phyloP scores from a whole-genome alignment of 768 basidiomycete genomes.

The Pulveroboletus sp. region DNA sequence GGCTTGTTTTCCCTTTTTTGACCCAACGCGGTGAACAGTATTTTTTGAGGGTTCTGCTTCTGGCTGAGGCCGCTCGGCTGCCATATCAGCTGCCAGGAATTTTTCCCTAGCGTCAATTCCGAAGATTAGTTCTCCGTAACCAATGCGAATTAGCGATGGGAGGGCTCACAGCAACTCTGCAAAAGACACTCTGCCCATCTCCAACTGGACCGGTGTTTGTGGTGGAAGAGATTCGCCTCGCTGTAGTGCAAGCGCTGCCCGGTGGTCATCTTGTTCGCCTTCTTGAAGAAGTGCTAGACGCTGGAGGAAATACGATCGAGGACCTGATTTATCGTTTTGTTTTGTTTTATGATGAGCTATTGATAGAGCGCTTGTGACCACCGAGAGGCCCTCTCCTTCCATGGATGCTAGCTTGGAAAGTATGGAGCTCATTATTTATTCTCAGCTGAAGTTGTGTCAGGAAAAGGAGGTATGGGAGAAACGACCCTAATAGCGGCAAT shows the following conservation, averaged over 20 bases:
- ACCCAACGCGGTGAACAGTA: no score
- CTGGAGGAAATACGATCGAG: background rate
- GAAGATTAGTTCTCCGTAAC: background rate
- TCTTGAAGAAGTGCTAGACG: constrained; percentile 11
- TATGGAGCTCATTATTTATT: constrained; percentile 10
- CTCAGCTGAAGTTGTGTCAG: background rate
- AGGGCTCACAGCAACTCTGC: constrained; percentile 11
- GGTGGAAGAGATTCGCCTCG: constrained; percentile 23
- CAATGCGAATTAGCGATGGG: no score
- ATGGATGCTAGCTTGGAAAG: constrained; percentile 1
- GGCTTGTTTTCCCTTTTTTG: background rate
- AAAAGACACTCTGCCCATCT: constrained; percentile 13
- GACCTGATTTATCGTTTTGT: background rate
- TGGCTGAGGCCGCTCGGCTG: background rate
- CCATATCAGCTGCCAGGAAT: constrained; percentile 6
- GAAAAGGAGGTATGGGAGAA: background rate
- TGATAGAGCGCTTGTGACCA: no score
- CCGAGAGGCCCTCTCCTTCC: constrained; percentile 1
- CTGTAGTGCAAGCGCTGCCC: constrained; percentile 30
- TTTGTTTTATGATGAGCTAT: background rate
- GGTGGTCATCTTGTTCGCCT: constrained; percentile 15
- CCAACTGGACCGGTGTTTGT: constrained; percentile 19
- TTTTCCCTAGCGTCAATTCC: constrained; percentile 5
- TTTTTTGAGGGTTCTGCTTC: background rate
- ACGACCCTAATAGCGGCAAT: background rate